phyloP scores from a whole-genome alignment of 2,329 filamentous ascomycete species.

The Pseudogymnoascus sp. region DNA sequence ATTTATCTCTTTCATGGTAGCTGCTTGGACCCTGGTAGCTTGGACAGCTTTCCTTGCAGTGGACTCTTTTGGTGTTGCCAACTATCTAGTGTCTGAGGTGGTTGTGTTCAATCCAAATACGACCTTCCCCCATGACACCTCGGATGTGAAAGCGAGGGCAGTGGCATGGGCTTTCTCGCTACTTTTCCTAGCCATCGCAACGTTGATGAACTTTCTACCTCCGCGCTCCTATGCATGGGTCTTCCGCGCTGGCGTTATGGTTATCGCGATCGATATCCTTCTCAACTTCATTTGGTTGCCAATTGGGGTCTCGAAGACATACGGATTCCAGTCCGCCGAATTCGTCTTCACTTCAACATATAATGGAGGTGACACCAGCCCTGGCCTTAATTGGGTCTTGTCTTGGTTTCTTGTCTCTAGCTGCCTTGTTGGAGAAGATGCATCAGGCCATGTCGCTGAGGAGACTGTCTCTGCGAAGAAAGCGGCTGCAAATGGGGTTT shows the following conservation, averaged over 20 bases:
- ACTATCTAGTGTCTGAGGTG: conserved; percentile 8
- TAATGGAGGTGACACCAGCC: conserved; percentile 15
- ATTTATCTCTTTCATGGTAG: conserved; percentile 12
- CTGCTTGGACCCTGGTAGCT: conserved; percentile 11
- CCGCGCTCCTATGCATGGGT: conserved; percentile 9
- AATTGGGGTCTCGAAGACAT: conserved; percentile 35
- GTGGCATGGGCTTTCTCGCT: conserved; percentile 11
- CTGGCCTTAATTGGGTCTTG: conserved; percentile 24
- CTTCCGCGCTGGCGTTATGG: conserved; percentile 7
- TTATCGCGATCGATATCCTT: conserved; percentile 35
- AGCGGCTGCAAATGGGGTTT: conserved; percentile 25
- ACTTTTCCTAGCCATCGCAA: conserved; percentile 8
- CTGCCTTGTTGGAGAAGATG: conserved; percentile 25
- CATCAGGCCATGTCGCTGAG: conserved; percentile 26
- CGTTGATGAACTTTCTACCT: conserved; percentile 9
- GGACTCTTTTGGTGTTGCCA: conserved; percentile 1
- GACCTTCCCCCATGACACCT: conserved; percentile 6
- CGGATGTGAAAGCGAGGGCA: conserved; percentile 4
- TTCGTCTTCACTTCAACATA: conserved; percentile 37
- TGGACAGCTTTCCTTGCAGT: conserved; percentile 11
- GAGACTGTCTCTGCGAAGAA: conserved; percentile 26
- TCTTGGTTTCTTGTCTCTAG: conserved; percentile 24
- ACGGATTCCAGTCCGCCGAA: conserved; percentile 36
- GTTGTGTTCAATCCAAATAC: conserved; percentile 9
- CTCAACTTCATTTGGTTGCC: conserved; percentile 40